These are phyloP conservation scores for Fusarium brachygibbosum DNA, from an alignment of 2,329 filamentous ascomycete species.

Conservation along the genomic window DNA sequence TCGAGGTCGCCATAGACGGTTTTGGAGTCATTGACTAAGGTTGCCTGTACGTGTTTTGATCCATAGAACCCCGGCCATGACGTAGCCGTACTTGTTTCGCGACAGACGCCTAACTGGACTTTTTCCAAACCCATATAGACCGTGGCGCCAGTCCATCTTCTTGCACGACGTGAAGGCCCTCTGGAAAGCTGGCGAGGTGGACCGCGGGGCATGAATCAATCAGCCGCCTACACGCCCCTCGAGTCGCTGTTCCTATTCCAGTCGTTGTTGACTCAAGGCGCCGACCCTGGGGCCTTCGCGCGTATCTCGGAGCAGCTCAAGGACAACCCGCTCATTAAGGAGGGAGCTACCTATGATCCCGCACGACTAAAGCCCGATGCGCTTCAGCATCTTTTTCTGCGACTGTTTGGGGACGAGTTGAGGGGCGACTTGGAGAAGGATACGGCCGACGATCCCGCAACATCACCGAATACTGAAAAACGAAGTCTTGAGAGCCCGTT, in stretches of 20 bases:
- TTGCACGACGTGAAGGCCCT: constrained; percentile 66
- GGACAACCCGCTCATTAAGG: constrained; percentile 78
- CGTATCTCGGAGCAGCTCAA: constrained; percentile 81
- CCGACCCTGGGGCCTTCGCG: constrained; percentile 74
- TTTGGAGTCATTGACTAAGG: constrained; percentile 50
- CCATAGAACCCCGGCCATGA: constrained; percentile 46
- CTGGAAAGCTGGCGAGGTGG: constrained; percentile 69
- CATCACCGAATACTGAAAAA: constrained; percentile 74
- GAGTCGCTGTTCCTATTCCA: constrained; percentile 90
- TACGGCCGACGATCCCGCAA: constrained; percentile 59
- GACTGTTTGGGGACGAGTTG: constrained; percentile 80
- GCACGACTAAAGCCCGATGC: constrained; percentile 81
- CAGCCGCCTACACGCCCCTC: constrained; percentile 81
- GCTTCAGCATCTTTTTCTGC: constrained; percentile 82
- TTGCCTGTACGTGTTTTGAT: constrained; percentile 52
- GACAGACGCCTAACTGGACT: constrained; percentile 44
- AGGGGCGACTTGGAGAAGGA: constrained; percentile 62
- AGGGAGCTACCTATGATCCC: constrained; percentile 78
- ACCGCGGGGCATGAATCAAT: constrained; percentile 68
- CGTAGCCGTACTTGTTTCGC: constrained; percentile 44
- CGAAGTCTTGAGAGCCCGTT: constrained; percentile 77
- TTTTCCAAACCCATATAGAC: constrained; percentile 51
- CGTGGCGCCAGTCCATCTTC: constrained; percentile 69
- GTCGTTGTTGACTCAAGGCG: constrained; percentile 77
- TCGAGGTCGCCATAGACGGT: constrained; percentile 45